Percentiles rank a stretch among this genome's conserved stretches.
These are phyloP conservation scores for Oenanthe javanica DNA, from an alignment of 140 eudicot species.

Conservation along the genomic window DNA sequence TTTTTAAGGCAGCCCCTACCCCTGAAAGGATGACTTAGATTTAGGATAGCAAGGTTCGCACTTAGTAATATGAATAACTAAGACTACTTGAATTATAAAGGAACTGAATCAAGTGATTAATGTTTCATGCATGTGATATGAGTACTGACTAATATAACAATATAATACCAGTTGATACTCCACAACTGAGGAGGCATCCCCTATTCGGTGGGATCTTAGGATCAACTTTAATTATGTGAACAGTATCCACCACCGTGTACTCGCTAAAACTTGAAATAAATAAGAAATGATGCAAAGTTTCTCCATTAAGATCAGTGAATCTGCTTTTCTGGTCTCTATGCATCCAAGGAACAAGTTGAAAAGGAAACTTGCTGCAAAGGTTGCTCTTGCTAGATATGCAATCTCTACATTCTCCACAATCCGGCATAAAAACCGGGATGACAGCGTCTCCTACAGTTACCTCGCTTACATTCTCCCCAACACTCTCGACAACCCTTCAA, in stretches of 20 bases:
- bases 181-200: conserved; percentile 92
- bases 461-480: conserved; percentile 74
- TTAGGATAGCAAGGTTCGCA: not conserved
- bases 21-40: conserved; percentile 31
- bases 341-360: conserved; percentile 48
- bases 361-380: conserved; percentile 59
- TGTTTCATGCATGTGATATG: not conserved
- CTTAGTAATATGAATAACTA: not conserved
- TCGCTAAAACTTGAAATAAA: conserved; percentile 70
- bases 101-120: not conserved
- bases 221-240: conserved; percentile 58
- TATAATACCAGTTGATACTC: conserved; percentile 70
- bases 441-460: conserved; percentile 70
- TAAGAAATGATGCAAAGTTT: conserved; percentile 57
- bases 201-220: conserved; percentile 62
- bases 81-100: not conserved
- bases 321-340: conserved; percentile 83
- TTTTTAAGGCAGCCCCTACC: conserved; percentile 84
- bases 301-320: conserved; percentile 77
- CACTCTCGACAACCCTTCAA: conserved; percentile 28
- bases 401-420: conserved; percentile 80
- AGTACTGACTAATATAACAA: not conserved
- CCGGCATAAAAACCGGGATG: conserved; percentile 63
- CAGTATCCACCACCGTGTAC: conserved; percentile 81
- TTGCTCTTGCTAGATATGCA: conserved; percentile 77